Evolutionary conservation across 2,329 filamentous ascomycete species (phyloP).

Genomic region (Exophiala spinifera): DNA sequence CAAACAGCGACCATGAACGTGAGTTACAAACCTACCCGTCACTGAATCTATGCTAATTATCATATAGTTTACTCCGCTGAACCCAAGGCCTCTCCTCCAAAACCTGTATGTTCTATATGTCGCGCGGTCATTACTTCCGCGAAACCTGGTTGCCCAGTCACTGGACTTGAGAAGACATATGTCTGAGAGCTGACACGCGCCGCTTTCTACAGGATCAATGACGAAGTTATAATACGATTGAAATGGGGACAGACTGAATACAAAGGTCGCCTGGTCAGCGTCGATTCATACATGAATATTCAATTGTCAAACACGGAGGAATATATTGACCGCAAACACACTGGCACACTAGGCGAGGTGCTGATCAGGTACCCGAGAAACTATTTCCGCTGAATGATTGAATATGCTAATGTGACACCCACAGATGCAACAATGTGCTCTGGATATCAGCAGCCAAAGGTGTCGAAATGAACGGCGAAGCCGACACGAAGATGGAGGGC

Average conservation of each 20-base stretch:
- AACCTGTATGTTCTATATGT: slow-evolving; percentile 62
- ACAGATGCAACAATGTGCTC: slow-evolving; percentile 88
- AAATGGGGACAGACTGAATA: slow-evolving; percentile 99
- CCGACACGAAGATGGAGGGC: slow-evolving; percentile 31
- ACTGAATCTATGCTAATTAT: slow-evolving; percentile 26
- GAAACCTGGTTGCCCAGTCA: slow-evolving; percentile 17
- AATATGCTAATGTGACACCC: slow-evolving; percentile 3
- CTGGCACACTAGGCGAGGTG: slow-evolving; percentile 82
- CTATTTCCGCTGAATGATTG: not conserved
- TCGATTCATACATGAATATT: slow-evolving; percentile 99
- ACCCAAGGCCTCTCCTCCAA: slow-evolving; percentile 95
- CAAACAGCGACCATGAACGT: slow-evolving; percentile 36
- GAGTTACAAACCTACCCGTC: slow-evolving; percentile 18
- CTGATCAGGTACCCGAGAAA: slow-evolving; percentile 68
- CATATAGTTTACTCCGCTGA: slow-evolving; percentile 78
- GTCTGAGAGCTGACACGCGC: slow-evolving; percentile 2
- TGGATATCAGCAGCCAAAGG: slow-evolving; percentile 69
- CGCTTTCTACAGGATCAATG: slow-evolving; percentile 64
- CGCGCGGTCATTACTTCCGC: not conserved
- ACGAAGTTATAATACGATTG: slow-evolving; percentile 83
- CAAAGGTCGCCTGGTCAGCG: slow-evolving; percentile 85
- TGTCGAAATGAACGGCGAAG: slow-evolving; percentile 43
- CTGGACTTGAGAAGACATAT: not conserved
- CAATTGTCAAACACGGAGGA: slow-evolving; percentile 89
- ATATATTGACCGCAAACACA: slow-evolving; percentile 82